Percentiles rank a stretch among this genome's conserved stretches.
These are phyloP conservation scores for Talaromyces sp. DNA, from an alignment of 2,329 filamentous ascomycete species.

Conservation along the genomic window DNA sequence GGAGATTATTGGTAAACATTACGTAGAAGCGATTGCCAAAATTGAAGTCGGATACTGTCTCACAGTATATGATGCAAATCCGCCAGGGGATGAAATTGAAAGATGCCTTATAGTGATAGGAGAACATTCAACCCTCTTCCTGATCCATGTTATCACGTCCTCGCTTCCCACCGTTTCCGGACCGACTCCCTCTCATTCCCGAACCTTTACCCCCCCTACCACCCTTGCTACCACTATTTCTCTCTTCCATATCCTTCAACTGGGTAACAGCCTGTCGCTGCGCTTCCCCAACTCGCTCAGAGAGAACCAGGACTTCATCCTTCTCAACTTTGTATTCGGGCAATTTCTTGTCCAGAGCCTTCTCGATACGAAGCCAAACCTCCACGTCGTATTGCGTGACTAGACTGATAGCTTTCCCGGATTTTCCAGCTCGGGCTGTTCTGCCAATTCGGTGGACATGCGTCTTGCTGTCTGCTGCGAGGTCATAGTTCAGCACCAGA, in stretches of 20 bases:
- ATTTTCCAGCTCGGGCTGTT: constrained; percentile 81
- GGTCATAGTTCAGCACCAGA: constrained; percentile 78
- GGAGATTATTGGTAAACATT: neutral
- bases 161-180: constrained; percentile 47
- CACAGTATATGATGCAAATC: neutral
- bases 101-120: neutral
- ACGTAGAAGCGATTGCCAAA: neutral
- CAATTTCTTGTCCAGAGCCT: constrained; percentile 73
- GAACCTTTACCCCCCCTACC: constrained; percentile 44
- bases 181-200: constrained; percentile 42
- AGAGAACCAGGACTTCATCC: constrained; percentile 82
- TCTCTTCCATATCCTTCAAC: constrained; percentile 77
- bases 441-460: constrained; percentile 88
- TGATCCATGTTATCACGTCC: constrained; percentile 67
- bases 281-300: constrained; percentile 73
- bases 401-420: constrained; percentile 73
- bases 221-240: constrained; percentile 47
- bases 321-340: constrained; percentile 65
- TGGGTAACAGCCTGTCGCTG: constrained; percentile 73
- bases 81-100: neutral
- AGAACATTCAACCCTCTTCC: constrained; percentile 60
- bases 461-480: constrained; percentile 81
- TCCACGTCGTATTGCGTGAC: constrained; percentile 88
- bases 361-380: constrained; percentile 76
- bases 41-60: neutral